phyloP scores from a whole-genome alignment of 768 basidiomycete species.

The Mycena indigotica region DNA sequence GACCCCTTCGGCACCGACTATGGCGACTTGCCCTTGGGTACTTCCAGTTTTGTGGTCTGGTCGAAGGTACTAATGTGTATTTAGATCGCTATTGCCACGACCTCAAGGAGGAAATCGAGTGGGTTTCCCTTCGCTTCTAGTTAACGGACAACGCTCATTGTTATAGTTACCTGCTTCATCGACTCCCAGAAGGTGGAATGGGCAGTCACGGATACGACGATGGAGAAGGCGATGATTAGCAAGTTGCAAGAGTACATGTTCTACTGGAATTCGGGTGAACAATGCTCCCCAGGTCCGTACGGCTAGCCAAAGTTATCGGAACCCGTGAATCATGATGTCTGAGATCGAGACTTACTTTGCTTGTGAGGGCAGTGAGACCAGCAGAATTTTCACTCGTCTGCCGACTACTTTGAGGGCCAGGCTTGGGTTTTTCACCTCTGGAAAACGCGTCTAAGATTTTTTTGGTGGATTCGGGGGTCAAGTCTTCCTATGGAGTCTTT shows the following conservation, averaged over 20 bases:
- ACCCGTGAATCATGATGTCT: constrained; percentile 1
- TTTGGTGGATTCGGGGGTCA: constrained; percentile 75
- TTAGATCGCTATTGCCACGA: constrained; percentile 84
- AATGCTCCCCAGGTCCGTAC: constrained; percentile 91
- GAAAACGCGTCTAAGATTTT: constrained; percentile 79
- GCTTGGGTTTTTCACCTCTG: constrained; percentile 83
- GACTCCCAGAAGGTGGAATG: constrained; percentile 73
- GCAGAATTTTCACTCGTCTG: constrained; percentile 92
- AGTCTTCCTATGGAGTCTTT: constrained; percentile 65
- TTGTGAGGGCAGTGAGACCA: constrained; percentile 77
- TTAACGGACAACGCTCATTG: constrained; percentile 9
- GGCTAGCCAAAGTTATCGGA: constrained; percentile 53
- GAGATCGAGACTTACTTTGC: constrained; percentile 55
- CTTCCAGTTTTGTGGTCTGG: too few relatives aligned
- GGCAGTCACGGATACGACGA: constrained; percentile 76
- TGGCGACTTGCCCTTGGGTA: constrained; percentile 76
- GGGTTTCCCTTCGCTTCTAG: constrained; percentile 39
- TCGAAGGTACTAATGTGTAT: too few relatives aligned
- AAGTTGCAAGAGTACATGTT: constrained; percentile 23
- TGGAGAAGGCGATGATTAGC: constrained; percentile 79
- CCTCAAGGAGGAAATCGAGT: constrained; percentile 84
- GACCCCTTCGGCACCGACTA: constrained; percentile 41
- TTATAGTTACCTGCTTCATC: constrained; percentile 57
- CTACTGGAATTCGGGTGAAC: constrained; percentile 82
- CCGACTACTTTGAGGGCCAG: constrained; percentile 91